Evolutionary conservation across 108 stramenopile genomes (phyloP), one percentile per base, ranked within the genome.

Genomic region (Fistulifera solaris): DNA sequence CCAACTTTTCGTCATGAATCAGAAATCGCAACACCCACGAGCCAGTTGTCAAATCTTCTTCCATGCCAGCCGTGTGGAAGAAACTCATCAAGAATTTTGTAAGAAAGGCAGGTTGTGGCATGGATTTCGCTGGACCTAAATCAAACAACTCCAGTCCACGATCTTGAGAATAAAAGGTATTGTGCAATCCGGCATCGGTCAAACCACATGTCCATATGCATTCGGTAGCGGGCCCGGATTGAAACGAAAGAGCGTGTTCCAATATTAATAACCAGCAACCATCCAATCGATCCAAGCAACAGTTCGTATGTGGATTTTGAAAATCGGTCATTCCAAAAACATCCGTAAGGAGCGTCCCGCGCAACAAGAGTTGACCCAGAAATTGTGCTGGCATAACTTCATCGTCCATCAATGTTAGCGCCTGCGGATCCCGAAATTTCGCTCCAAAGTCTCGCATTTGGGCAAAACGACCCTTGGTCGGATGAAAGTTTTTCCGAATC

Each of bases 111-210:
- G 87, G 83, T n/a, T 77, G 51, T 1, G 83, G 71, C 59, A 80
- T 69, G 3, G 82, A 55, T 17, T 64, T 40, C 2, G 83, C 80
- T 27, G 67, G 71, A 16, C 87, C 83, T 45, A 89, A 66, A 66
- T 89, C 87, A 70, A 89, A 89, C 22, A 85, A 50, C 67, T 66
- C 80, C 48, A 89, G 49, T 14, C 75, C 61, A 1, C 43, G 52
- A n/a, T 68, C 57, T 44, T 67, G 62, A 35, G 56, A 68, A 16
- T 85, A 52, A 57, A 89, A 85, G 8, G 80, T 52, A 65, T 89
- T 89, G 62, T 89, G 87, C 21, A 89, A 56, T 22, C 87, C 87
- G 13, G 83, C 87, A 71, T 89, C 87, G n/a, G 78, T 65, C 44
- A 85, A 52, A 0, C 87, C 87, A 41, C 77, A 79, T 6, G 71